Percentiles rank a stretch among this genome's conserved stretches.
These are phyloP conservation scores for Allomyces javanicus DNA, from an alignment of 192 early-diverging fungal species.

Conservation along the genomic window DNA sequence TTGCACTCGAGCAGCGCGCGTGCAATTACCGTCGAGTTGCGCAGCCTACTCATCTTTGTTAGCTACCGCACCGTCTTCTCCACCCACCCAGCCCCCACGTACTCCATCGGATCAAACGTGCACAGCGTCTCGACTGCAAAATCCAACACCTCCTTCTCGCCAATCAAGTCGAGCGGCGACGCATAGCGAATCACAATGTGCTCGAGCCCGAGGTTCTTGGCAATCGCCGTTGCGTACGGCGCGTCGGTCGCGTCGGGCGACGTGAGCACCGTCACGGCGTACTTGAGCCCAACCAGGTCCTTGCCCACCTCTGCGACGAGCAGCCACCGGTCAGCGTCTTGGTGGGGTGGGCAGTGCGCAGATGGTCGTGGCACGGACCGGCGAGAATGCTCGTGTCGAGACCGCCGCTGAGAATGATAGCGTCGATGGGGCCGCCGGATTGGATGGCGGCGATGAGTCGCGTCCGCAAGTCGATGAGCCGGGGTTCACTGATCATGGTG, in stretches of 20 bases:
- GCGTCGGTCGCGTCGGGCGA: slow-evolving; percentile 26
- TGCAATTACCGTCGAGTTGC: slow-evolving; percentile 39
- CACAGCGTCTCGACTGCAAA: slow-evolving; percentile 28
- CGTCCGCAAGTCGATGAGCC: too few species aligned
- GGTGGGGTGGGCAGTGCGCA: too few species aligned
- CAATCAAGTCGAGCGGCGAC: slow-evolving; percentile 13
- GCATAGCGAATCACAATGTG: slow-evolving; percentile 27
- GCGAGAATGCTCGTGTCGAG: slow-evolving; percentile 48
- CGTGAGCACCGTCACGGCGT: slow-evolving; percentile 32
- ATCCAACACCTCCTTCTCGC: slow-evolving; percentile 15
- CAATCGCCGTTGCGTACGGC: slow-evolving; percentile 26
- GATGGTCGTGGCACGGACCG: too few species aligned
- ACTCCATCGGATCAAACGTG: slow-evolving; percentile 52
- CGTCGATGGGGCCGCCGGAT: slow-evolving; percentile 1
- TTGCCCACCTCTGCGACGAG: slow-evolving; percentile 16
- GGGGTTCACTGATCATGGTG: too few species aligned
- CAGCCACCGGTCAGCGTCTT: too few species aligned
- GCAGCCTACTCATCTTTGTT: slow-evolving; percentile 16
- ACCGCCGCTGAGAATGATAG: slow-evolving; percentile 37
- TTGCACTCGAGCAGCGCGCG: slow-evolving; percentile 22
- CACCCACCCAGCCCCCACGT: not conserved
- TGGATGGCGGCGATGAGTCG: not conserved
- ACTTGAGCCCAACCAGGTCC: slow-evolving; percentile 10
- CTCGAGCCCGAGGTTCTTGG: slow-evolving; percentile 14
- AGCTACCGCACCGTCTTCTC: too few species aligned